Evolutionary conservation across 2,329 filamentous ascomycete species (phyloP), one percentile per base, ranked within the genome.

Genomic region (Pyrenophora seminiperda): DNA sequence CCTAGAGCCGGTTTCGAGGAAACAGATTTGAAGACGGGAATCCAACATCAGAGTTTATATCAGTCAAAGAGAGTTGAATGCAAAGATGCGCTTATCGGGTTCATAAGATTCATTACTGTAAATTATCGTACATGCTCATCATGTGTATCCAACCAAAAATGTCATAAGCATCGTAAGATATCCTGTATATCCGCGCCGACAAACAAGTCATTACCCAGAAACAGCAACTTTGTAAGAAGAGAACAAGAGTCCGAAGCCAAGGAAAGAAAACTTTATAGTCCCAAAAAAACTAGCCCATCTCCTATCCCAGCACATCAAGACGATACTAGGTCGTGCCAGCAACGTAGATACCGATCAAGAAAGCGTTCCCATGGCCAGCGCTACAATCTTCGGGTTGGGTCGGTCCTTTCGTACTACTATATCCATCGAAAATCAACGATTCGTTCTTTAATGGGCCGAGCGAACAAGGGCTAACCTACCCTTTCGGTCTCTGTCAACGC

Each of bases 381-480:
- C 75, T 36, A 78, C 65, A 37, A 76, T 57, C 62, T 75, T 77
- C 17, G 75, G 73, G 50, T 75, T 75, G 38, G 73, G 72, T 38
- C 54, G 53, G 50, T 69, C 67, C 54, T 61, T 65, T 57, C 68
- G 67, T 56, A 59, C 40, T 22, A 51, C 71, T 71, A 63, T 65
- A 50, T 47, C 54, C 67, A 65, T 59, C 43, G 55, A 54, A 62
- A 67, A 67, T 75, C 70, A 72, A 71, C 61, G 41, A 54, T 52
- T 61, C 62, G 54, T 63, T 63, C 62, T 58, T 24, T 68, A 74
- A 67, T 85, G 82, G 77, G 86, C 85, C 68, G 88, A 89, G 75
- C 90, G 83, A 79, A 88, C 89, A 78, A 92, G 86, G 80, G 86
- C 84, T 85, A 94, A 86, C 89, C 87, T 94, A 95, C 92, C 91